Evolutionary conservation across 2,329 filamentous ascomycete genomes (phyloP).

Genomic region (Lasiodiplodia sp.): DNA sequence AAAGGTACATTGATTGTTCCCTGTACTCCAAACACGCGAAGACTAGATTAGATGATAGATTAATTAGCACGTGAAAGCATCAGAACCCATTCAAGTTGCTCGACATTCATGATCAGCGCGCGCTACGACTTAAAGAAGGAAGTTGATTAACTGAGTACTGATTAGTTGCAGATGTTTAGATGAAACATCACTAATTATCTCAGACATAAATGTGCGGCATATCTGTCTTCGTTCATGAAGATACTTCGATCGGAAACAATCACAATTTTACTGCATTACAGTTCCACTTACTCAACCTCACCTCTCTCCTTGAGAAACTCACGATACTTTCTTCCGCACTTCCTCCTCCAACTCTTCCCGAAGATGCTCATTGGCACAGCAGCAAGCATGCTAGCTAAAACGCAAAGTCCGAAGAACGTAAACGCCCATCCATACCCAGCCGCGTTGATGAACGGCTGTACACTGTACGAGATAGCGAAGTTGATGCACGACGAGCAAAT

Average conservation of each 20-base stretch:
- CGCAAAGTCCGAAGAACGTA: slow-evolving; percentile 46
- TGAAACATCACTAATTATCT: too few species aligned
- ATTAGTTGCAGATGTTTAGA: too few species aligned
- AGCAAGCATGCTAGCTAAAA: slow-evolving; percentile 37
- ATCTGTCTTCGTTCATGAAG: too few species aligned
- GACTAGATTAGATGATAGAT: neutral
- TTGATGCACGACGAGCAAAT: slow-evolving; percentile 27
- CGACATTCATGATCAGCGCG: neutral
- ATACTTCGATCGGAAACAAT: too few species aligned
- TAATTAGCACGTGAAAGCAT: neutral
- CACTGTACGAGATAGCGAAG: slow-evolving; percentile 39
- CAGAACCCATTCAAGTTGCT: neutral
- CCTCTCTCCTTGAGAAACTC: slow-evolving; percentile 22
- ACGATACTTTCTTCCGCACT: slow-evolving; percentile 29
- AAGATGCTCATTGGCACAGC: slow-evolving; percentile 40
- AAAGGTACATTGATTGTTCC: neutral
- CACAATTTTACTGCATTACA: neutral
- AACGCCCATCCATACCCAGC: slow-evolving; percentile 42
- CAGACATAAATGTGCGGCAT: too few species aligned
- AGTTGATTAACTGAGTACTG: too few species aligned
- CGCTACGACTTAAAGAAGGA: too few species aligned
- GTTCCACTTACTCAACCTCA: neutral
- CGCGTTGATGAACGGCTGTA: slow-evolving; percentile 50
- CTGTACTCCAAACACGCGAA: neutral
- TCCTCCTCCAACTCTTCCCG: slow-evolving; percentile 44